phyloP scores from a whole-genome alignment of 495 filamentous ascomycete genomes.

The Hypoxylon lenormandii region DNA sequence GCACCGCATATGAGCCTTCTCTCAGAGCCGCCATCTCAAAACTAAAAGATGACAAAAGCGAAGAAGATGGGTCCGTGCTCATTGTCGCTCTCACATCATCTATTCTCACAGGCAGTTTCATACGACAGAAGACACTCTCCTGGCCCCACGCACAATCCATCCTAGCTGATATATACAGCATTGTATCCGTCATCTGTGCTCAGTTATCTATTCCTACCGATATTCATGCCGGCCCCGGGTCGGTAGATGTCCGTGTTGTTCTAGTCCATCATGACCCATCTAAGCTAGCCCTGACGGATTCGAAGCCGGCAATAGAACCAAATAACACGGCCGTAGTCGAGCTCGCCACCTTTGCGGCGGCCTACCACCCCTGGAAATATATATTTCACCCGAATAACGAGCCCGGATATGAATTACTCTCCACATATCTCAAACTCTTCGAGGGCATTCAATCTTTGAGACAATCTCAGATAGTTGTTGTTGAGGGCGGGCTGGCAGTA shows the following conservation, averaged over 20 bases:
- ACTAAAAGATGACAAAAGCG: conserved; percentile 50
- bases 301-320: conserved; percentile 48
- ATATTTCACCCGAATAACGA: conserved; percentile 75
- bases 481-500: conserved; percentile 63
- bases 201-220: conserved; percentile 70
- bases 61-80: conserved; percentile 56
- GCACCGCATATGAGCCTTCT: conserved; percentile 69
- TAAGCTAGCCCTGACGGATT: conserved; percentile 48
- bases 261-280: conserved; percentile 71
- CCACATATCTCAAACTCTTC: conserved; percentile 57
- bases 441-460: conserved; percentile 60
- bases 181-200: conserved; percentile 75
- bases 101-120: conserved; percentile 59
- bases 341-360: conserved; percentile 72
- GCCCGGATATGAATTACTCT: conserved; percentile 62
- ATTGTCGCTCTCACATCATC: conserved; percentile 68
- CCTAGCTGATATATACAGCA: conserved; percentile 79
- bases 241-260: conserved; percentile 81
- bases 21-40: conserved; percentile 61
- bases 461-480: conserved; percentile 58
- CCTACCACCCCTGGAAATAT: conserved; percentile 73
- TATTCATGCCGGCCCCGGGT: conserved; percentile 69
- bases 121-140: conserved; percentile 65
- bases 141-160: conserved; percentile 73
- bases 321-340: conserved; percentile 71